Evolutionary conservation across 2,329 filamentous ascomycete genomes (phyloP).

Genomic region (Lecanoromycetidae sp.): DNA sequence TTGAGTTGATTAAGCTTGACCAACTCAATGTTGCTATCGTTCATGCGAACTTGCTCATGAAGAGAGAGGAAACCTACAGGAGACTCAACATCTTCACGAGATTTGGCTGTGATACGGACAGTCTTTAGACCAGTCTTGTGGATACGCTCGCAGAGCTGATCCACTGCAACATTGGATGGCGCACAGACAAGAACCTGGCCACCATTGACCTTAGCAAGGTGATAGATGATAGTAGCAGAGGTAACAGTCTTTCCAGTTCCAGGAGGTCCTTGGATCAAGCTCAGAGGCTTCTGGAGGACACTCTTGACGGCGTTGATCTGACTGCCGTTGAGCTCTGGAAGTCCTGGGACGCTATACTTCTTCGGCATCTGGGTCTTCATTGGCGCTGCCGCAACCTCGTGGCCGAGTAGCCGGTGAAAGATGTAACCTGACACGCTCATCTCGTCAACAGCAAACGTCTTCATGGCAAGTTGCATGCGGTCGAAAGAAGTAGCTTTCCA

Average conservation of each 20-base stretch:
- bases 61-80: conserved; percentile 90
- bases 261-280: conserved; percentile 90
- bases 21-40: conserved; percentile 88
- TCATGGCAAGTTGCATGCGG: conserved; percentile 98
- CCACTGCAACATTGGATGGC: conserved; percentile 94
- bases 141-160: conserved; percentile 94
- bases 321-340: conserved; percentile 89
- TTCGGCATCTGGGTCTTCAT: conserved; percentile 94
- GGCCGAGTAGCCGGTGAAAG: conserved; percentile 89
- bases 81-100: conserved; percentile 96
- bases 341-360: conserved; percentile 88
- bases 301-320: conserved; percentile 95
- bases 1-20: conserved; percentile 89
- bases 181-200: conserved; percentile 93
- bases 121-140: conserved; percentile 91
- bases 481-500: conserved; percentile 99
- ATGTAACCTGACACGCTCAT: conserved; percentile 98
- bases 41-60: conserved; percentile 94
- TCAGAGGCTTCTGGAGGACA: conserved; percentile 83
- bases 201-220: conserved; percentile 87
- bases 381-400: conserved; percentile 84
- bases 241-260: conserved; percentile 98
- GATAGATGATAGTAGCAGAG: conserved; percentile 96
- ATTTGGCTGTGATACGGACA: conserved; percentile 96
- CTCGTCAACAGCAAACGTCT: conserved; percentile 94